Conservation (phyloP, 1,284 basidiomycete genomes). For the Erythrobasidium hasegawianum region DNA sequence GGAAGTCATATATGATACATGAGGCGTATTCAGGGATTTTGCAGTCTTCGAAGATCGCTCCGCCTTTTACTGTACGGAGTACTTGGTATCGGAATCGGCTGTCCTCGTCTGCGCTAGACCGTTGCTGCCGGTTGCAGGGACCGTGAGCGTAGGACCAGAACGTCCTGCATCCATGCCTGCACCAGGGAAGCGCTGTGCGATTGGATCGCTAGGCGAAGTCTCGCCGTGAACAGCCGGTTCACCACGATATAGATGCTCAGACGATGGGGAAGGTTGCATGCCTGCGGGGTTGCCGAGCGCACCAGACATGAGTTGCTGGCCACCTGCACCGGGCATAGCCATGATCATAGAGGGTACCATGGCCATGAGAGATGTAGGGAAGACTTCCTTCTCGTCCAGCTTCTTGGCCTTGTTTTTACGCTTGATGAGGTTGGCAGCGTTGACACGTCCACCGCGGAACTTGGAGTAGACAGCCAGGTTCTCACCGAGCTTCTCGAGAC, state of each 20-base stretch:
- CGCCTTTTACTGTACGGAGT: no score
- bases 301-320: constrained; percentile 52
- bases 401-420: constrained; percentile 44
- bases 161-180: no score
- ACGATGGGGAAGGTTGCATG: constrained; percentile 11
- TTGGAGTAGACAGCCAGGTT: constrained; percentile 75
- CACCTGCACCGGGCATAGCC: constrained; percentile 77
- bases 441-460: constrained; percentile 77
- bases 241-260: constrained; percentile 11
- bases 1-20: no score
- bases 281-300: constrained; percentile 1
- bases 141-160: no score
- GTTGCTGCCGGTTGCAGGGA: no score
- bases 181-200: constrained; percentile 1
- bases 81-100: no score
- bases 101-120: no score
- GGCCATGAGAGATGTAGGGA: constrained; percentile 76
- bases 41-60: no score
- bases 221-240: constrained; percentile 2
- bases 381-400: constrained; percentile 45
- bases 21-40: no score
- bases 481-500: constrained; percentile 70
- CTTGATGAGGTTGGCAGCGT: constrained; percentile 54
- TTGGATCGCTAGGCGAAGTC: not conserved
- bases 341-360: constrained; percentile 85